Evolutionary conservation across 148 eudicot species (phyloP).

Genomic region (Cornus kousa): DNA sequence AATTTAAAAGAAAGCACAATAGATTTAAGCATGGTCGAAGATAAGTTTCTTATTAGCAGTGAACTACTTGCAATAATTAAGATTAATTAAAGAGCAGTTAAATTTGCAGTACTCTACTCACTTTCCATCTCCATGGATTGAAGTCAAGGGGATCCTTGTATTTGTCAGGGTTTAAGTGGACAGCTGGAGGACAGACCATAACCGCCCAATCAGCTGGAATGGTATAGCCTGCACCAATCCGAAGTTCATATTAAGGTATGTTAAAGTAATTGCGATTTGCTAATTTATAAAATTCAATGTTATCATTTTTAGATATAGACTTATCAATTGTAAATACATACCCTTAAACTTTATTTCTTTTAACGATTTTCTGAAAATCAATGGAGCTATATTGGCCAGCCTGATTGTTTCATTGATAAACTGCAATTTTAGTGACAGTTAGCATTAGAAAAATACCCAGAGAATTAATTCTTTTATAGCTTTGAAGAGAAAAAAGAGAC

Average conservation of each 20-base stretch:
- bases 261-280: neutral
- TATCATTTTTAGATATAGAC: neutral
- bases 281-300: too few species aligned
- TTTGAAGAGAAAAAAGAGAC: too few species aligned
- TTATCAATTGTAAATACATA: constrained; percentile 13
- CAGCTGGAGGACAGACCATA: constrained; percentile 90
- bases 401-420: constrained; percentile 90
- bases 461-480: too few species aligned
- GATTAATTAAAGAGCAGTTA: too few species aligned
- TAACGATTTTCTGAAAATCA: constrained; percentile 78
- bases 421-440: constrained; percentile 36
- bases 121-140: constrained; percentile 91
- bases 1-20: too few species aligned
- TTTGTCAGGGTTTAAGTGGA: constrained; percentile 62
- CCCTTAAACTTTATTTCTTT: constrained; percentile 67
- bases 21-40: too few species aligned
- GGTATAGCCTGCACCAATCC: constrained; percentile 53
- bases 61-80: too few species aligned
- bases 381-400: constrained; percentile 88
- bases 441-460: too few species aligned
- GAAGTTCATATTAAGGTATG: constrained; percentile 15
- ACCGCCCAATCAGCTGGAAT: constrained; percentile 94
- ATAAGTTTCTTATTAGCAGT: too few species aligned
- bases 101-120: too few species aligned
- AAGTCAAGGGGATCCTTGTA: constrained; percentile 31